These are phyloP conservation scores for Amphibolis antarctica DNA, from an alignment of 106 monocot genomes.

Conservation along the genomic window DNA sequence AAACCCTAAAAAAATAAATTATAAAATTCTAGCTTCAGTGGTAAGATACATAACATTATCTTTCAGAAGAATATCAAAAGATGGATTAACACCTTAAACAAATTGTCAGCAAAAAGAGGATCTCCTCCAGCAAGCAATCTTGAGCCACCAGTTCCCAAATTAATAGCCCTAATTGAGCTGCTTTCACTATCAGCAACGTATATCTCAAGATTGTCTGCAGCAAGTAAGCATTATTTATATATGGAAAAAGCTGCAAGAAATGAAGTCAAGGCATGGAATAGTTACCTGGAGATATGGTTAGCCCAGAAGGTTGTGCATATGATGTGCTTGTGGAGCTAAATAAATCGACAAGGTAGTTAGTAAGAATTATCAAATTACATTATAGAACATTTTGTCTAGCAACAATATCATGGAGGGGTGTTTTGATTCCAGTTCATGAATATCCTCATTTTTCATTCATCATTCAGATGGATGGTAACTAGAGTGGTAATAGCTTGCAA, in stretches of 20 bases:
- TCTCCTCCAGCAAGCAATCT: slow-evolving; percentile 90
- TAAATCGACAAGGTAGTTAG: background rate
- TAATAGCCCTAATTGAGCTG: slow-evolving; percentile 85
- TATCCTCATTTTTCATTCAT: too few relatives aligned
- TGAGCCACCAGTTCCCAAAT: slow-evolving; percentile 84
- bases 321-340: slow-evolving; percentile 70
- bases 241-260: background rate
- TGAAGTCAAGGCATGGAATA: background rate
- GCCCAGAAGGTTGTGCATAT: slow-evolving; percentile 96
- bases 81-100: slow-evolving; percentile 56
- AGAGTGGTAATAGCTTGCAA: too few relatives aligned
- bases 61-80: background rate
- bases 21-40: too few relatives aligned
- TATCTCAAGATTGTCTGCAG: slow-evolving; percentile 47
- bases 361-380: background rate
- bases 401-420: background rate
- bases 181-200: slow-evolving; percentile 99
- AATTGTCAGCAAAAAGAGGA: slow-evolving; percentile 73
- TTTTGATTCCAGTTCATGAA: too few relatives aligned
- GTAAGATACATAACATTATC: background rate
- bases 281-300: slow-evolving; percentile 76
- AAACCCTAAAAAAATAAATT: too few relatives aligned
- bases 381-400: background rate
- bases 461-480: too few relatives aligned
- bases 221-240: background rate